Conservation (phyloP, 495 filamentous ascomycete species). For the Glutinoglossum americanum region DNA sequence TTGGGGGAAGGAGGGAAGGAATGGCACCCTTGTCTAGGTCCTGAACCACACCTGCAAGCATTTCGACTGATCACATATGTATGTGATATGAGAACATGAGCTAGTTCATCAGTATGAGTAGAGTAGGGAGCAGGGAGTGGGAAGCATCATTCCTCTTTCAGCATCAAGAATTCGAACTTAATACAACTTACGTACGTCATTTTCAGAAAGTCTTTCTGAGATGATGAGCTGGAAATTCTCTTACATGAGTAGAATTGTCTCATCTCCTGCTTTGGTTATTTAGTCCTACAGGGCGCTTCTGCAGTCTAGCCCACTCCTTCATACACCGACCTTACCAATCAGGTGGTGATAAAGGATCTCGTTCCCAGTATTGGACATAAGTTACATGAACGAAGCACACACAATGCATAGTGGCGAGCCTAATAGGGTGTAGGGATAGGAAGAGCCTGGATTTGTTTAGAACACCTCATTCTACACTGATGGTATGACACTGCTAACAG, state of each 20-base stretch:
- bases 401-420: background rate
- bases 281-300: background rate
- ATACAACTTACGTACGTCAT: background rate
- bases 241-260: background rate
- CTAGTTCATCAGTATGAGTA: background rate
- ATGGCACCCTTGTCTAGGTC: background rate
- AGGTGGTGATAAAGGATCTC: background rate
- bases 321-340: background rate
- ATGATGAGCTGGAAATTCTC: background rate
- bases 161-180: background rate
- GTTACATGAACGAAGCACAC: background rate
- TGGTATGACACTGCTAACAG: background rate
- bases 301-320: background rate
- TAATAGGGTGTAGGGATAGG: background rate
- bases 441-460: background rate
- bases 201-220: background rate
- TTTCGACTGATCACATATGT: background rate
- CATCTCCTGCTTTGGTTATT: background rate
- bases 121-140: background rate
- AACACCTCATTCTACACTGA: background rate
- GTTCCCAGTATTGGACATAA: background rate
- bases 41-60: background rate
- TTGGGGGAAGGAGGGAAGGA: background rate
- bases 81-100: background rate
- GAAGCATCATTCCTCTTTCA: background rate